A percentile compares a stretch with the other conserved stretches of the same genome.
These are phyloP conservation scores for Pleurotus giganteus DNA, from an alignment of 768 basidiomycete genomes.

Conservation along the genomic window DNA sequence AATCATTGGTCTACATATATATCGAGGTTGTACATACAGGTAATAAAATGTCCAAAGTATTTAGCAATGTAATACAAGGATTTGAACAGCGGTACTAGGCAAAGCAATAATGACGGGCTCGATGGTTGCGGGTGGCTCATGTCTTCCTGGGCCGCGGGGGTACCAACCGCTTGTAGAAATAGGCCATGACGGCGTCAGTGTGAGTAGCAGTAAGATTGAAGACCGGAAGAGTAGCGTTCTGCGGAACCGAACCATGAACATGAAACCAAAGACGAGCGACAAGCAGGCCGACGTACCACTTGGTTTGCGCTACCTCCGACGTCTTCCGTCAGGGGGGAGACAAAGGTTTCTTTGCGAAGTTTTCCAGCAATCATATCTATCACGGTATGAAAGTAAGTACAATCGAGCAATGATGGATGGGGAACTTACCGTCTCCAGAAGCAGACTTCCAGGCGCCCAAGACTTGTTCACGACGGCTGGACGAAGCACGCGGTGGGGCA, in stretches of 20 bases:
- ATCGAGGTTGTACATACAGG: too few species aligned
- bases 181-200: slow-evolving; percentile 59
- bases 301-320: slow-evolving; percentile 64
- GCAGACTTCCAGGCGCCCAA: slow-evolving; percentile 34
- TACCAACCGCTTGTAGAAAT: slow-evolving; percentile 67
- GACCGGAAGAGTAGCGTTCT: slow-evolving; percentile 84
- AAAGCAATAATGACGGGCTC: too few species aligned
- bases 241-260: too few species aligned
- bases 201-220: slow-evolving; percentile 76
- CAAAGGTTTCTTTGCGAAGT: slow-evolving; percentile 40
- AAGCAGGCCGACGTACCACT: slow-evolving; percentile 63
- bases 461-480: slow-evolving; percentile 30
- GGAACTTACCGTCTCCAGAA: neutral
- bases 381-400: too few species aligned
- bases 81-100: too few species aligned
- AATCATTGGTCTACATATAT: too few species aligned
- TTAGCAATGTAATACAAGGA: too few species aligned
- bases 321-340: slow-evolving; percentile 60
- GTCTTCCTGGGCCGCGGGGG: slow-evolving; percentile 29
- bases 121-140: too few species aligned
- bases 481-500: slow-evolving; percentile 75
- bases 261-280: too few species aligned
- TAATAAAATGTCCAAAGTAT: too few species aligned
- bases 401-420: slow-evolving; percentile 19
- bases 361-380: slow-evolving; percentile 28